Evolutionary conservation across 129 eudicot species (phyloP), one percentile per base, ranked within the genome.

Genomic region (Saussurea involucrata): DNA sequence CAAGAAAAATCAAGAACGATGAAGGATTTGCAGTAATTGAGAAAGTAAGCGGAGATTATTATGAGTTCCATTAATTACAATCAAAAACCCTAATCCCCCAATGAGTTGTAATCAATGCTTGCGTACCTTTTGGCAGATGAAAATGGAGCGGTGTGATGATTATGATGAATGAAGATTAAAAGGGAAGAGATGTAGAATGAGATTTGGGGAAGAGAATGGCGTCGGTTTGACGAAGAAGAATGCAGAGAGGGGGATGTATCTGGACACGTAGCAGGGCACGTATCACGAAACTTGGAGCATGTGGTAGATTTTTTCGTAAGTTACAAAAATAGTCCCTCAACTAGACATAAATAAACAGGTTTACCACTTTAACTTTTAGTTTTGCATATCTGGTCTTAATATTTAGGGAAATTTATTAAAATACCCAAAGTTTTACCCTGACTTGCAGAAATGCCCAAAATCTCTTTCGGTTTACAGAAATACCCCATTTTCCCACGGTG

Each of bases 161-260:
- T 36, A 69, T 17, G 15, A 76, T 55, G 24, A 21, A 20, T n/a
- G 58, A 68, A 25, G 49, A 67, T 49, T 46, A 70, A 63, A 32
- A 46, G 18, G n/a, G 75, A 1, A 67, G 68, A 49, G 37, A 64
- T 65, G 18, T 10, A n/a, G 65, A 69, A 32, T 24, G 58, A 66
- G 74, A 53, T 63, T 70, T 11, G 3, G 65, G 15, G 69, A 73
- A 67, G 74, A 68, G 75, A 65, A 36, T 80, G 80, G 84, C 76
- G 80, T 81, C 24, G 75, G 80, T 74, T 81, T 81, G 84, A 81
- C 84, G 84, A 57, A 66, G 69, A 5, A 27, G 77, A 0, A 69
- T 37, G 44, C 4, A 42, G 36, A 63, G 66, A 34, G 80, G 72
- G 78, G 79, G 76, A 58, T 81, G 84, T 67, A 81, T 75, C 80